These are phyloP conservation scores for Chrysopogon serrulatus DNA, from an alignment of 176 grass and related monocot species.

Conservation along the genomic window DNA sequence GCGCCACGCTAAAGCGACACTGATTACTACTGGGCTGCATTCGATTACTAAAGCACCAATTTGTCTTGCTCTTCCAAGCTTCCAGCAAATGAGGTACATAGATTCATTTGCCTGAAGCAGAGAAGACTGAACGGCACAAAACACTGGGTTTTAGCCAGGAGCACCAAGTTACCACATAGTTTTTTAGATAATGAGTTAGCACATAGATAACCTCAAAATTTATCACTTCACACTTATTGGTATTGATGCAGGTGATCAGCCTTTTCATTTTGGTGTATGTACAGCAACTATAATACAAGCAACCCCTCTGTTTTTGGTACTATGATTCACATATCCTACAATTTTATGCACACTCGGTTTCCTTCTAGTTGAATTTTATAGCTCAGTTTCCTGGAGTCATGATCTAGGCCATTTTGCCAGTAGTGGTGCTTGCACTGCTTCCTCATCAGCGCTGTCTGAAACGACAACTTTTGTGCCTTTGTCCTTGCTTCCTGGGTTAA, in stretches of 20 bases:
- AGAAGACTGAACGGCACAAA: neutral
- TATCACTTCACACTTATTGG: neutral
- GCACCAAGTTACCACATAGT: too few species aligned
- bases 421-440: constrained; percentile 36
- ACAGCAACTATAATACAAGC: neutral
- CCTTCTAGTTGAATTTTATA: neutral
- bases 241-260: neutral
- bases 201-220: too few species aligned
- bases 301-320: neutral
- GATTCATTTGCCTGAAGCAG: neutral
- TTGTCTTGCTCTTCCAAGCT: neutral
- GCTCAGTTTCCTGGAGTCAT: neutral
- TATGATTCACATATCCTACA: neutral
- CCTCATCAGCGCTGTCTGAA: neutral
- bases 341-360: neutral
- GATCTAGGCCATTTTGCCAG: neutral
- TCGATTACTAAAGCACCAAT: neutral
- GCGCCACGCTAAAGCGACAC: too few species aligned
- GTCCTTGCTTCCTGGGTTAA: constrained; percentile 36
- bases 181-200: too few species aligned
- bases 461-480: neutral
- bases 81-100: neutral
- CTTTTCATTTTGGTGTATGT: neutral
- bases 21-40: neutral
- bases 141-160: too few species aligned